Conservation (phyloP, 2,329 filamentous ascomycete genomes). For the Pyrenochaeta sp. region DNA sequence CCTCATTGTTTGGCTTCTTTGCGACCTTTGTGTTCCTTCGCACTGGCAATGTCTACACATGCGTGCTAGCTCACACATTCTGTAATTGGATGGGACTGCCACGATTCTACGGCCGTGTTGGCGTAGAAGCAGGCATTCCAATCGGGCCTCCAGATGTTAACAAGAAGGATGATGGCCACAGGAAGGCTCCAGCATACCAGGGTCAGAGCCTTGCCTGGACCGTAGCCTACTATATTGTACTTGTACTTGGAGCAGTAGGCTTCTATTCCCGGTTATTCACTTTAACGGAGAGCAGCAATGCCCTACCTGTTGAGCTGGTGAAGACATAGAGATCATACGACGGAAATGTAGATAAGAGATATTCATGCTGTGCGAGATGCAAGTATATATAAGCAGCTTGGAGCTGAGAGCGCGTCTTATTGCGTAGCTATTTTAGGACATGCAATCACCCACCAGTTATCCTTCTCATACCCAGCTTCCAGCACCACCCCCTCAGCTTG, state of each 20-base stretch:
- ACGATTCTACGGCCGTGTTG: constrained; percentile 81
- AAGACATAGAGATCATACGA: not conserved
- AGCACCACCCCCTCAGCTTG: constrained; percentile 78
- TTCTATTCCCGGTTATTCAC: constrained; percentile 78
- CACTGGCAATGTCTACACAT: constrained; percentile 80
- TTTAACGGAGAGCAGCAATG: constrained; percentile 71
- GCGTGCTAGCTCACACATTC: constrained; percentile 81
- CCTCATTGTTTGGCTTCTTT: constrained; percentile 91
- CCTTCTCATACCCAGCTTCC: constrained; percentile 89
- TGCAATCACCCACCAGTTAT: constrained; percentile 96
- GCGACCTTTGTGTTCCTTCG: constrained; percentile 88
- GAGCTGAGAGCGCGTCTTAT: not conserved
- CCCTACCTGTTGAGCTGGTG: constrained; percentile 49
- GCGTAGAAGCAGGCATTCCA: constrained; percentile 57
- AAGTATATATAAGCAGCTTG: not conserved
- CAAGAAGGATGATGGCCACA: constrained; percentile 50
- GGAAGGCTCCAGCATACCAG: constrained; percentile 29
- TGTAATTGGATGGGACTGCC: constrained; percentile 95
- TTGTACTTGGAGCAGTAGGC: constrained; percentile 73
- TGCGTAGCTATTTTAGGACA: constrained; percentile 9
- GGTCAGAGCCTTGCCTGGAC: constrained; percentile 68
- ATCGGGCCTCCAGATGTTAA: constrained; percentile 45
- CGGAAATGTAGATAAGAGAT: not conserved
- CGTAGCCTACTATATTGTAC: constrained; percentile 77
- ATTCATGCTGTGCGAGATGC: not conserved